Evolutionary conservation across 148 eudicot species (phyloP).

Genomic region (Camellia granthamiana): DNA sequence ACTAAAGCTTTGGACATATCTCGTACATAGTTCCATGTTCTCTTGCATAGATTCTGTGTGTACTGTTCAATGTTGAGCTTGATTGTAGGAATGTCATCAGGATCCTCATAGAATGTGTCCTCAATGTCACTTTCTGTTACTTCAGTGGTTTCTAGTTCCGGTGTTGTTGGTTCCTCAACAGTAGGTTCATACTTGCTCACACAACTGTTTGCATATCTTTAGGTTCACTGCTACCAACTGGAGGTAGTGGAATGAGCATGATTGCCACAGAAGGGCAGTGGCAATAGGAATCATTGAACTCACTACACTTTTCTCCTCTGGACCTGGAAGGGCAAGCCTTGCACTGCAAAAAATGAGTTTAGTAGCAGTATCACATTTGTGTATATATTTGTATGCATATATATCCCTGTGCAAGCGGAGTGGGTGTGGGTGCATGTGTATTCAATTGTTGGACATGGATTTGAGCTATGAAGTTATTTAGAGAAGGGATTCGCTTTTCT

Average conservation of each 20-base stretch:
- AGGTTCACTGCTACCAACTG: slow-evolving; percentile 19
- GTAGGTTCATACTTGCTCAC: slow-evolving; percentile 44
- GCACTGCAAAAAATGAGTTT: slow-evolving; percentile 36
- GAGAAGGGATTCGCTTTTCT: neutral
- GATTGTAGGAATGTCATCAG: slow-evolving; percentile 55
- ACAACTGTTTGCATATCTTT: slow-evolving; percentile 14
- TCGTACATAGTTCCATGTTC: slow-evolving; percentile 34
- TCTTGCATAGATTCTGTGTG: slow-evolving; percentile 37
- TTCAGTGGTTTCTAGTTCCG: slow-evolving; percentile 38
- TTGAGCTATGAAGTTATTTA: neutral
- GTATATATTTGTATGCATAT: neutral
- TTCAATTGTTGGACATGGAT: slow-evolving; percentile 1
- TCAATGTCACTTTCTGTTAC: slow-evolving; percentile 46
- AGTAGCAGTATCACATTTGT: neutral
- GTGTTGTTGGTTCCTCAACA: slow-evolving; percentile 45
- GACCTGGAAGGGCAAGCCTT: slow-evolving; percentile 70
- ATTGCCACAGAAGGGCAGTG: slow-evolving; percentile 12
- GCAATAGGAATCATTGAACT: slow-evolving; percentile 30
- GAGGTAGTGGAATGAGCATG: slow-evolving; percentile 33
- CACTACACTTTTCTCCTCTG: slow-evolving; percentile 53
- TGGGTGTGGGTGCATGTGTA: neutral
- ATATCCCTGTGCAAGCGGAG: too few relatives aligned
- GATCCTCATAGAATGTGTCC: slow-evolving; percentile 44
- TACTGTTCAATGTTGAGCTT: slow-evolving; percentile 46
- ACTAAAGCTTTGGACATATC: slow-evolving; percentile 52